A percentile compares a stretch with the other conserved stretches of the same genome.
phyloP scores from a whole-genome alignment of 2,329 filamentous ascomycete genomes.

The Dactylellina drechsleri region DNA sequence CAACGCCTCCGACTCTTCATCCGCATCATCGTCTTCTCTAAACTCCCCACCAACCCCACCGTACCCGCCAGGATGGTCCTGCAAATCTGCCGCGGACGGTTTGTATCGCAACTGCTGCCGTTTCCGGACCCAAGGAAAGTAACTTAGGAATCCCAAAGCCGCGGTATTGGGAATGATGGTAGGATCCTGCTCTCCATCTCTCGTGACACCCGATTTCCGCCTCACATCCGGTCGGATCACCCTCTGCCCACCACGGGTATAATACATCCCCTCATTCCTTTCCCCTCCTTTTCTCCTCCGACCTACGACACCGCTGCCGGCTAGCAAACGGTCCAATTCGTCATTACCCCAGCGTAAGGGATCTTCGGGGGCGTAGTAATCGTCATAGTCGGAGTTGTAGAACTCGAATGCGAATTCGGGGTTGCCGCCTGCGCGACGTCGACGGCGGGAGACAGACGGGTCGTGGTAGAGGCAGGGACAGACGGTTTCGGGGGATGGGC shows the following conservation, averaged over 20 bases:
- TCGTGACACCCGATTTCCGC: conserved; percentile 66
- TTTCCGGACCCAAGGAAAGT: conserved; percentile 72
- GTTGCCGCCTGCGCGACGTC: conserved; percentile 61
- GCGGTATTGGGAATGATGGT: conserved; percentile 72
- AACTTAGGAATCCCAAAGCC: conserved; percentile 71
- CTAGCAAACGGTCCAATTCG: conserved; percentile 71
- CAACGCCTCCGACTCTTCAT: conserved; percentile 64
- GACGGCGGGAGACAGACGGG: conserved; percentile 66
- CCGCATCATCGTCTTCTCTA: conserved; percentile 62
- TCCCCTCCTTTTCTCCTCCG: conserved; percentile 59
- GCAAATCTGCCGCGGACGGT: conserved; percentile 73
- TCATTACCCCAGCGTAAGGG: conserved; percentile 72
- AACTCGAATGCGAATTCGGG: conserved; percentile 75
- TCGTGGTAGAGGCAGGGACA: conserved; percentile 66
- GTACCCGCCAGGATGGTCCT: conserved; percentile 70
- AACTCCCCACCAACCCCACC: conserved; percentile 57
- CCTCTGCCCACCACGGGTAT: conserved; percentile 61
- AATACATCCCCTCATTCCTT: conserved; percentile 58
- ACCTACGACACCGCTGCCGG: conserved; percentile 64
- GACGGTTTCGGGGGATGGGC: conserved; percentile 68
- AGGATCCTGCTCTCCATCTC: conserved; percentile 68
- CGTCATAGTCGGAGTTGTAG: conserved; percentile 72
- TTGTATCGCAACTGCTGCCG: conserved; percentile 70
- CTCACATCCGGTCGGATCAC: conserved; percentile 68
- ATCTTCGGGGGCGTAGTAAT: conserved; percentile 60